These are phyloP conservation scores for Cubamyces lactineus DNA, from an alignment of 768 basidiomycete species.

Conservation along the genomic window DNA sequence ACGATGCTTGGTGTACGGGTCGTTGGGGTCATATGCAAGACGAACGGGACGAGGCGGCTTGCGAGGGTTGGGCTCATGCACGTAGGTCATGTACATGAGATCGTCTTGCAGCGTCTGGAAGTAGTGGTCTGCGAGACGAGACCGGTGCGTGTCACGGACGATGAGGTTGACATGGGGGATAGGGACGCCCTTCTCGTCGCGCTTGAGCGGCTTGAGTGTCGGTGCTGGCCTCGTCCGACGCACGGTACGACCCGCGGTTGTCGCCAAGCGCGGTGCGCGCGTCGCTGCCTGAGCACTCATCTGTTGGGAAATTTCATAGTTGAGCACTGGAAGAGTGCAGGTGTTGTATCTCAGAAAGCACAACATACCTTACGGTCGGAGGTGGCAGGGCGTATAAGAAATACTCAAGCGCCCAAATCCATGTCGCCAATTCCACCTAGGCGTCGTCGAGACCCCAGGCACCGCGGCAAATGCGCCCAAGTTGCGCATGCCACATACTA, in stretches of 20 bases:
- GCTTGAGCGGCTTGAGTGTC: conserved; percentile 40
- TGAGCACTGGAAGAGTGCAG: not conserved
- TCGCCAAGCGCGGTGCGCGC: conserved; percentile 16
- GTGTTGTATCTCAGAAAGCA: not conserved
- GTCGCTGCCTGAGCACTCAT: conserved; percentile 28
- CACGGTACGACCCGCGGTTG: conserved; percentile 23
- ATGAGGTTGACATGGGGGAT: conserved; percentile 68
- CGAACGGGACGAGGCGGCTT: conserved; percentile 61
- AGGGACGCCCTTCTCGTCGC: conserved; percentile 65
- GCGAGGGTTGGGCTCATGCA: conserved; percentile 64
- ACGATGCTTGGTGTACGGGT: conserved; percentile 85
- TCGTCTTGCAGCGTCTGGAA: conserved; percentile 79
- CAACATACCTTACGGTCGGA: conserved; percentile 3
- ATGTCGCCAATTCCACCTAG: too few species aligned
- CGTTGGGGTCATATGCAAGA: conserved; percentile 69
- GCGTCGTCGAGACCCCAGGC: not conserved
- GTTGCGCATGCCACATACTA: too few species aligned
- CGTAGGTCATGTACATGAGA: conserved; percentile 94
- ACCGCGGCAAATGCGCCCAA: not conserved
- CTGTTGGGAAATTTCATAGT: not conserved
- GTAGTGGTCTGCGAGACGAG: conserved; percentile 85
- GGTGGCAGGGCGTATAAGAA: conserved; percentile 12
- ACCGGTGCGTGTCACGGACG: conserved; percentile 70
- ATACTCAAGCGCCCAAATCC: conserved; percentile 1
- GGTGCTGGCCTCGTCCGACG: conserved; percentile 29